A percentile compares a stretch with the other conserved stretches of the same genome.
phyloP scores from a whole-genome alignment of 495 filamentous ascomycete genomes.

The Poronia punctata region DNA sequence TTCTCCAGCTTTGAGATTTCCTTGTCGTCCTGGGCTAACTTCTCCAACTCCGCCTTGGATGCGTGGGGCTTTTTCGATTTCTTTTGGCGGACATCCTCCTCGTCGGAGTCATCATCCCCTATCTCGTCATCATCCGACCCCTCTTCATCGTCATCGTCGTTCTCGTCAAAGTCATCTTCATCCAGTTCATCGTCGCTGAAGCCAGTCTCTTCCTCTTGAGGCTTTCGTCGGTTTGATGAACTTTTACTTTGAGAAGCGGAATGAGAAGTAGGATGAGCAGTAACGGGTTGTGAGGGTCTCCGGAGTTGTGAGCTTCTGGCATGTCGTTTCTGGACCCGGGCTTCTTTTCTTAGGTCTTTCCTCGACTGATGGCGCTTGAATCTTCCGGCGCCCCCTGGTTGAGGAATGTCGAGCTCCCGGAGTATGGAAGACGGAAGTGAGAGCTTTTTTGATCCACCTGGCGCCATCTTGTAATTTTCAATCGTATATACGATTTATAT shows the following conservation, averaged over 20 bases:
- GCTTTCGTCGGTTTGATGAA: too few species aligned
- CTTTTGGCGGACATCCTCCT: conserved; percentile 22
- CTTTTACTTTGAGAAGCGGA: too few species aligned
- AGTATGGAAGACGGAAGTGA: conserved; percentile 21
- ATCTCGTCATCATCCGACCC: conserved; percentile 22
- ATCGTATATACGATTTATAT: too few species aligned
- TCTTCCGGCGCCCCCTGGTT: conserved; percentile 3
- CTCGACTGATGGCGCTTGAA: conserved; percentile 27
- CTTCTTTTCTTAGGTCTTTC: conserved; percentile 45
- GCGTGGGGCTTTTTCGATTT: conserved; percentile 29
- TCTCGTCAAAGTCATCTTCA: conserved; percentile 16
- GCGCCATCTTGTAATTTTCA: too few species aligned
- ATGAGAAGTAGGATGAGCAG: neutral
- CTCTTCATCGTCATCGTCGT: conserved; percentile 18
- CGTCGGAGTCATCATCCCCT: conserved; percentile 41
- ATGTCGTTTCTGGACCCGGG: conserved; percentile 36
- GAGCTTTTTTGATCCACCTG: conserved; percentile 15
- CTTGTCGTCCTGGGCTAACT: conserved; percentile 67
- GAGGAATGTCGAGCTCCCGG: conserved; percentile 22
- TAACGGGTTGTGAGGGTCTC: conserved; percentile 9
- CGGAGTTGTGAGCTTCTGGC: conserved; percentile 12
- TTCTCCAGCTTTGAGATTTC: conserved; percentile 86
- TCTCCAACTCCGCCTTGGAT: conserved; percentile 55
- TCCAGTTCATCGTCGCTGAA: conserved; percentile 18
- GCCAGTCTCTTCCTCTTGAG: conserved; percentile 17